Conservation (phyloP, 2,329 filamentous ascomycete genomes). For the Macrophomina phaseolina region DNA sequence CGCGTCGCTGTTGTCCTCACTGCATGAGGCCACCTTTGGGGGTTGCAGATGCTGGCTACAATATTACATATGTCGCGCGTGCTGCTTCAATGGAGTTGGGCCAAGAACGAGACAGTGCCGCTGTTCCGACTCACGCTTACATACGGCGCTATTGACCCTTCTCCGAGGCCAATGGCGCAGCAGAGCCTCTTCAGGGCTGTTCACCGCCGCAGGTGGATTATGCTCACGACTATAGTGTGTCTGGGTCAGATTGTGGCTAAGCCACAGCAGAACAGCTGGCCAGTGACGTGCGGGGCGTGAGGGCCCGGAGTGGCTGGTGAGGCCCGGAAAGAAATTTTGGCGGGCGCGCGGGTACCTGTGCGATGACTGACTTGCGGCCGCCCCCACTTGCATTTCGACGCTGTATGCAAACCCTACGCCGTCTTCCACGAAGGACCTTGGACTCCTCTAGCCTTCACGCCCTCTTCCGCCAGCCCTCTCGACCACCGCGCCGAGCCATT, state of each 20-base stretch:
- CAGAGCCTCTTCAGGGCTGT: not conserved
- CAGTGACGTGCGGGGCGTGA: not conserved
- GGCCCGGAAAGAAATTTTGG: conserved; percentile 6
- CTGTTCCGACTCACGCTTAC: not conserved
- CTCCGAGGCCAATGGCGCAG: not conserved
- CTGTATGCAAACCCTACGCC: conserved; percentile 17
- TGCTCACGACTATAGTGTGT: not conserved
- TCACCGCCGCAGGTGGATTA: not conserved
- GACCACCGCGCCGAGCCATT: conserved; percentile 12
- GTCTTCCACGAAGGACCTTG: conserved; percentile 12
- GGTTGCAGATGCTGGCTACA: not conserved
- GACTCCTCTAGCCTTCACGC: not conserved
- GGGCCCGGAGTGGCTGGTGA: conserved; percentile 15
- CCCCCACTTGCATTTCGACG: conserved; percentile 16
- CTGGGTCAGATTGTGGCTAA: not conserved
- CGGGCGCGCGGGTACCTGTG: not conserved
- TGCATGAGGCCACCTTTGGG: not conserved
- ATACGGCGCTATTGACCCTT: not conserved
- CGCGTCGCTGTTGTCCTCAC: not conserved
- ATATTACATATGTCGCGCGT: not conserved
- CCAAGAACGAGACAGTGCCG: not conserved
- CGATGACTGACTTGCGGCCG: conserved; percentile 19
- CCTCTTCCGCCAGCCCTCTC: not conserved
- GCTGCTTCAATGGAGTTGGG: not conserved
- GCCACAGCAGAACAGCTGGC: not conserved